These are phyloP conservation scores for Xylaria sp. DNA, from an alignment of 2,329 filamentous ascomycete genomes.

Conservation along the genomic window DNA sequence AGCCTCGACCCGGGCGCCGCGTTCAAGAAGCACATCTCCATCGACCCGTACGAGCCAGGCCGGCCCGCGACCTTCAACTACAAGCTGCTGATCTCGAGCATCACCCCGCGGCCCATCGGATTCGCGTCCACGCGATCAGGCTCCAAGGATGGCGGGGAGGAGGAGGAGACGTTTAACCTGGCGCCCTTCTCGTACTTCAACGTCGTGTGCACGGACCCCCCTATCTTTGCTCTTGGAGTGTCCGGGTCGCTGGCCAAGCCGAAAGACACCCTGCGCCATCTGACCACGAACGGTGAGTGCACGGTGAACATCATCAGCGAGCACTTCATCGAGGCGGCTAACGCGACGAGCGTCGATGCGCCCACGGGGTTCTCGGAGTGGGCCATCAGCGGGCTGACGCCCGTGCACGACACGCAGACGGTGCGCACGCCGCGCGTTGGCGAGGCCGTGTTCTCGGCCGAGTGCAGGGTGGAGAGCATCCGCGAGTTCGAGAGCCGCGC, in stretches of 20 bases:
- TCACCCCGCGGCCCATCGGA: constrained; percentile 82
- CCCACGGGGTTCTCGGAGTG: constrained; percentile 81
- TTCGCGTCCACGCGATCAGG: constrained; percentile 60
- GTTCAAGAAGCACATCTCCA: constrained; percentile 67
- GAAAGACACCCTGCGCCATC: constrained; percentile 81
- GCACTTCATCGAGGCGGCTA: constrained; percentile 85
- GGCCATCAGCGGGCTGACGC: constrained; percentile 76
- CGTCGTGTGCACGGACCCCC: constrained; percentile 83
- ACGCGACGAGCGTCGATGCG: constrained; percentile 77
- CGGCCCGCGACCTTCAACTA: constrained; percentile 78
- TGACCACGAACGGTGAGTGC: constrained; percentile 75
- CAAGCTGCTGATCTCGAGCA: constrained; percentile 84
- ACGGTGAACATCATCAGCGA: constrained; percentile 88
- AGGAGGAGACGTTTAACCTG: constrained; percentile 72
- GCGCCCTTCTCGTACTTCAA: constrained; percentile 90
- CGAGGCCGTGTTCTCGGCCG: constrained; percentile 83
- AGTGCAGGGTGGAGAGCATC: constrained; percentile 76
- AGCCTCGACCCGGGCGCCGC: constrained; percentile 38
- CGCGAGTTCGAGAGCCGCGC: constrained; percentile 78
- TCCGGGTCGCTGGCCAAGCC: constrained; percentile 53
- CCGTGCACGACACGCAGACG: constrained; percentile 64
- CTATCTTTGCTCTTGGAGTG: constrained; percentile 73
- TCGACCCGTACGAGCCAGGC: constrained; percentile 78
- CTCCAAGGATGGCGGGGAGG: constrained; percentile 41
- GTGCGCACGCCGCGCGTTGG: constrained; percentile 76